Conservation (phyloP, 2,329 filamentous ascomycete genomes). For the Cordyceps javanica region DNA sequence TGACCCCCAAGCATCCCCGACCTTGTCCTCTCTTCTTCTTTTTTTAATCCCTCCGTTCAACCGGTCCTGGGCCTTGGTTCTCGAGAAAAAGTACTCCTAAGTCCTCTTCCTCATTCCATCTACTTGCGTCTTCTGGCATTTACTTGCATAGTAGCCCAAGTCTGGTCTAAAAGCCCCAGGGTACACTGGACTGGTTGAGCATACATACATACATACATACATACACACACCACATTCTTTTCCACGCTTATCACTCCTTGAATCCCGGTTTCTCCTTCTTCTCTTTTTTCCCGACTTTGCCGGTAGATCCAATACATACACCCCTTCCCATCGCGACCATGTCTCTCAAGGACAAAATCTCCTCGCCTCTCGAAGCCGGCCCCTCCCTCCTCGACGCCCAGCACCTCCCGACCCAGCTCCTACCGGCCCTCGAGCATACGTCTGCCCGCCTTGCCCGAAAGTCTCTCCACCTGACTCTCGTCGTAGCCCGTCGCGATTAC, state of each 20-base stretch:
- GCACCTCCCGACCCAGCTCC: constrained; percentile 49
- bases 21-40: not conserved
- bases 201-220: not conserved
- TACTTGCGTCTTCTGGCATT: constrained; percentile 12
- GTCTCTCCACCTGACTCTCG: constrained; percentile 49
- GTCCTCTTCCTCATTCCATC: not conserved
- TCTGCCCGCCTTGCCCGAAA: constrained; percentile 51
- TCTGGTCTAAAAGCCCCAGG: not conserved
- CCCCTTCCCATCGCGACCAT: constrained; percentile 22
- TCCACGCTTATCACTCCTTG: not conserved
- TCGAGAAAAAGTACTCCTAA: not conserved
- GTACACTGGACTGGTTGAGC: not conserved
- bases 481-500: constrained; percentile 51
- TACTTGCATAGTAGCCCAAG: constrained; percentile 3
- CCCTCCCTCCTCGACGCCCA: constrained; percentile 52
- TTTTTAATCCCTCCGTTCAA: constrained; percentile 2
- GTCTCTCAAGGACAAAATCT: constrained; percentile 52
- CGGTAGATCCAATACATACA: not conserved
- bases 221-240: not conserved
- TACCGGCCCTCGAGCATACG: constrained; percentile 51
- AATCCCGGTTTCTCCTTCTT: not conserved
- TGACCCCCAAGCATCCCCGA: not conserved
- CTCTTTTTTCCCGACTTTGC: not conserved
- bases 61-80: constrained; percentile 4
- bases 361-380: constrained; percentile 57